Conservation (phyloP, 306 rosid species). For the Medicago ruthenica region DNA sequence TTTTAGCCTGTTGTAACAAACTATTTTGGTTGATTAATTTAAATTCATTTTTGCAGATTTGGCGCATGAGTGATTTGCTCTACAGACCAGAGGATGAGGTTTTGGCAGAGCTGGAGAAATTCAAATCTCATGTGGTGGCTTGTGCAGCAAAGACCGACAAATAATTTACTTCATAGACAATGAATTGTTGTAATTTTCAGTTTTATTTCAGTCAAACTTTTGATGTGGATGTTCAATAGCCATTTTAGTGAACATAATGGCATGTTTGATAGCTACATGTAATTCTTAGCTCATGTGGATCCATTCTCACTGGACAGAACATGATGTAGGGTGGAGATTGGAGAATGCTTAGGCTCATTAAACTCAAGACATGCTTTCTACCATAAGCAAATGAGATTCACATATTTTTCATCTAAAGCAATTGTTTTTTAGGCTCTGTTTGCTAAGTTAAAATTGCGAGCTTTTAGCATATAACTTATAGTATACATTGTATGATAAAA, state of each 20-base stretch:
- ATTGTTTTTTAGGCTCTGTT: no score
- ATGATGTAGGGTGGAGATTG: not conserved
- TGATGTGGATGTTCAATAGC: not conserved
- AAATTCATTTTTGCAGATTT: conserved; percentile 68
- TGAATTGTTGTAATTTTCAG: conserved; percentile 16
- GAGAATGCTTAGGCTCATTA: not conserved
- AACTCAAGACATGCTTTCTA: not conserved
- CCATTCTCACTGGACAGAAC: not conserved
- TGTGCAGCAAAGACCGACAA: conserved; percentile 79
- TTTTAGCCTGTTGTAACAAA: not conserved
- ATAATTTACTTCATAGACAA: conserved; percentile 17
- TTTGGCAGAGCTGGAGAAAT: conserved; percentile 91
- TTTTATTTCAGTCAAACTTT: conserved; percentile 8
- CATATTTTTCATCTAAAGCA: not conserved
- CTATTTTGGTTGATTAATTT: conserved; percentile 29
- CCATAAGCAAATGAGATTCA: not conserved
- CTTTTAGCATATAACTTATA: not conserved
- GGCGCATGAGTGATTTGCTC: conserved; percentile 98
- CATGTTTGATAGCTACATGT: not conserved
- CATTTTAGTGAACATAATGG: not conserved
- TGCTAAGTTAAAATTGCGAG: no score
- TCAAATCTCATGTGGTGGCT: conserved; percentile 85
- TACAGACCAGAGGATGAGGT: conserved; percentile 98
- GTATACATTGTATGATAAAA: not conserved
- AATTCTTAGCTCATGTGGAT: not conserved